Conservation (phyloP, 345 rosid genomes). For the Euclidium syriacum region DNA sequence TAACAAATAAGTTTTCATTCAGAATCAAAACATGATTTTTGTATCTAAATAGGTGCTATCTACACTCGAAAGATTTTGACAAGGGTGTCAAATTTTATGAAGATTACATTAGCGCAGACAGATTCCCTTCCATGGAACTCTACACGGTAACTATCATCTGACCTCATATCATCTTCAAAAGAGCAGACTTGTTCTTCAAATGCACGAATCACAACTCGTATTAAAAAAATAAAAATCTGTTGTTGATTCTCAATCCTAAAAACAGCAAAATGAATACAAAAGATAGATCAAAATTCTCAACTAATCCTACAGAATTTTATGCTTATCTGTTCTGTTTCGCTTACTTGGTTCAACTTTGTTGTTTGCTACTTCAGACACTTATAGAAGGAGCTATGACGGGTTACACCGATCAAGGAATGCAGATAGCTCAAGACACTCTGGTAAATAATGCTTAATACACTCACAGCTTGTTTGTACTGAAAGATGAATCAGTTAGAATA, state of each 20-base stretch:
- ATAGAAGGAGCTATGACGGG: slow-evolving; percentile 88
- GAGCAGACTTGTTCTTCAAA: neutral
- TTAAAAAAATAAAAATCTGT: neutral
- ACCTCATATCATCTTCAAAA: neutral
- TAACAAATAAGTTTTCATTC: too few species aligned
- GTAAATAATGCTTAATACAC: slow-evolving; percentile 41
- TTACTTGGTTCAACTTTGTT: neutral
- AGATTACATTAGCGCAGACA: slow-evolving; percentile 54
- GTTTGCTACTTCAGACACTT: slow-evolving; percentile 52
- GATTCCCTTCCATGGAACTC: slow-evolving; percentile 44
- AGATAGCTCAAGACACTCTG: slow-evolving; percentile 80
- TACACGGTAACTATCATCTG: slow-evolving; percentile 50
- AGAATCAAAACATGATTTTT: neutral
- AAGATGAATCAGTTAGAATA: neutral
- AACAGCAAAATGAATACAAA: neutral
- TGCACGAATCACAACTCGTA: neutral
- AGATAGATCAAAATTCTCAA: neutral
- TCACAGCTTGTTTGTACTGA: neutral
- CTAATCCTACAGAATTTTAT: neutral
- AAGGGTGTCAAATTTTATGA: slow-evolving; percentile 57
- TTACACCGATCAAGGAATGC: slow-evolving; percentile 79
- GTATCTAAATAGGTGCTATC: slow-evolving; percentile 66
- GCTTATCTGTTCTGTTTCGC: neutral
- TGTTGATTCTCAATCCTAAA: neutral
- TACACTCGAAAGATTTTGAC: slow-evolving; percentile 63